A percentile compares a stretch with the other conserved stretches of the same genome.
These are phyloP conservation scores for Myriosclerotinia curreyana DNA, from an alignment of 2,329 filamentous ascomycete species.

Conservation along the genomic window DNA sequence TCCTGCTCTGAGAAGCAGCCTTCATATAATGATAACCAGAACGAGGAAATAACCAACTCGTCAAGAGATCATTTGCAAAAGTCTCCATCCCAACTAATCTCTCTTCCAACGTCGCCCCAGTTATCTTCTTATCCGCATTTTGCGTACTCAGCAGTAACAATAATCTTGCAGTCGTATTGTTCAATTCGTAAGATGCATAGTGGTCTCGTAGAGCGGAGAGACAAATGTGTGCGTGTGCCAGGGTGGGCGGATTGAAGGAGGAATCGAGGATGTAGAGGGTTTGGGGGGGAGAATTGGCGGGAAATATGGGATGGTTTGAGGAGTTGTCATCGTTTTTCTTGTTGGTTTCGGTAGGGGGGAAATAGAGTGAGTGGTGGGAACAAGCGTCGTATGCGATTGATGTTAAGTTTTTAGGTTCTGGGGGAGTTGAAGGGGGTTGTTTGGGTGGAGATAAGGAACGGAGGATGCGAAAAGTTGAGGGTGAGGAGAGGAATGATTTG, in stretches of 20 bases:
- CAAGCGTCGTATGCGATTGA: not conserved
- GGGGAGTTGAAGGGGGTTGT: slow-evolving; percentile 40
- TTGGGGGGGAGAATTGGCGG: slow-evolving; percentile 25
- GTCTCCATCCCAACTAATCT: slow-evolving; percentile 69
- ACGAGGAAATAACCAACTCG: slow-evolving; percentile 37
- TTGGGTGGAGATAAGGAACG: slow-evolving; percentile 25
- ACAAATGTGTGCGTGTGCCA: slow-evolving; percentile 58
- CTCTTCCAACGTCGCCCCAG: slow-evolving; percentile 65
- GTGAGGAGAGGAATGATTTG: slow-evolving; percentile 33
- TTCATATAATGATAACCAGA: not conserved
- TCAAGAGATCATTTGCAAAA: slow-evolving; percentile 56
- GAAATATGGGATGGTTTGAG: not conserved
- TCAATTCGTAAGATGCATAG: slow-evolving; percentile 29
- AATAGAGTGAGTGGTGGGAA: not conserved
- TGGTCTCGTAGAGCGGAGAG: slow-evolving; percentile 43
- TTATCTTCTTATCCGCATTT: slow-evolving; percentile 65
- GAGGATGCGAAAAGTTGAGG: slow-evolving; percentile 34
- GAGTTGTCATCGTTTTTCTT: not conserved
- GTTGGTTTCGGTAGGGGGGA: not conserved
- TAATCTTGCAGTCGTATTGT: slow-evolving; percentile 41
- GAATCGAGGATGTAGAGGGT: slow-evolving; percentile 61
- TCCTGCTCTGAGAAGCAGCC: too few relatives aligned
- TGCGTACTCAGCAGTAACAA: slow-evolving; percentile 60
- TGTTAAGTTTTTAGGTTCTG: slow-evolving; percentile 37
- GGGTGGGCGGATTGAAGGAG: slow-evolving; percentile 66